These are phyloP conservation scores for Poa annua DNA, from an alignment of 176 grass and related monocot species.

Conservation along the genomic window DNA sequence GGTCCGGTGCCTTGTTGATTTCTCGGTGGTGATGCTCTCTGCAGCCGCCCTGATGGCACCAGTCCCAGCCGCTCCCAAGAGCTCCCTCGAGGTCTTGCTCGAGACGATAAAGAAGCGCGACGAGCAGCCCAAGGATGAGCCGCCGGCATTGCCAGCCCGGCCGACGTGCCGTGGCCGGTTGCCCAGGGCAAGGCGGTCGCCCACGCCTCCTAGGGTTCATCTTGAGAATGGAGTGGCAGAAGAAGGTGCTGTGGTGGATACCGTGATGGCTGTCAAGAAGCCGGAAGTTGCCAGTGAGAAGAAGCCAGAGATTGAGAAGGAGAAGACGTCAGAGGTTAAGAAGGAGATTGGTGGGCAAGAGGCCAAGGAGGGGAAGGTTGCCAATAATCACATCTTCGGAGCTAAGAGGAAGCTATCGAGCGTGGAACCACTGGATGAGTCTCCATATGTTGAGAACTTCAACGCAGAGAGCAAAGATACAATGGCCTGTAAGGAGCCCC, in stretches of 20 bases:
- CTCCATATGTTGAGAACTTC: slow-evolving; percentile 51
- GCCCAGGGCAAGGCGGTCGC: slow-evolving; percentile 62
- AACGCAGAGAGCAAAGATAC: slow-evolving; percentile 47
- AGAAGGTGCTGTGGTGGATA: slow-evolving; percentile 29
- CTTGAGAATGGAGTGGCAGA: slow-evolving; percentile 52
- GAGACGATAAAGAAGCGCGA: slow-evolving; percentile 75
- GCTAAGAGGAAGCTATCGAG: slow-evolving; percentile 57
- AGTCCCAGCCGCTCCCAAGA: slow-evolving; percentile 45
- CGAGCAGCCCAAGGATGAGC: slow-evolving; percentile 73
- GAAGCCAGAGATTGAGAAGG: slow-evolving; percentile 5
- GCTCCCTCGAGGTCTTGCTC: slow-evolving; percentile 96
- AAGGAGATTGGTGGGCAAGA: slow-evolving; percentile 42
- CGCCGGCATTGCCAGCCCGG: slow-evolving; percentile 82
- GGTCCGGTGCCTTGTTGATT: slow-evolving; percentile 46
- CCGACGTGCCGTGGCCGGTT: slow-evolving; percentile 76
- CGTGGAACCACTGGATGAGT: slow-evolving; percentile 51
- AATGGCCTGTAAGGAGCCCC: slow-evolving; percentile 23
- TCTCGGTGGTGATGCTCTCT: slow-evolving; percentile 47
- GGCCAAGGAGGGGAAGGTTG: slow-evolving; percentile 49
- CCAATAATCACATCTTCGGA: slow-evolving; percentile 60
- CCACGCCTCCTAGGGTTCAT: slow-evolving; percentile 52
- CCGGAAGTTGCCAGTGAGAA: slow-evolving; percentile 24
- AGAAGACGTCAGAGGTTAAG: slow-evolving; percentile 27
- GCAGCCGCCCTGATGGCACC: slow-evolving; percentile 52
- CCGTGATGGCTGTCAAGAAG: slow-evolving; percentile 31